phyloP scores from a whole-genome alignment of 306 rosid genomes.

The Luffa aegyptiaca region DNA sequence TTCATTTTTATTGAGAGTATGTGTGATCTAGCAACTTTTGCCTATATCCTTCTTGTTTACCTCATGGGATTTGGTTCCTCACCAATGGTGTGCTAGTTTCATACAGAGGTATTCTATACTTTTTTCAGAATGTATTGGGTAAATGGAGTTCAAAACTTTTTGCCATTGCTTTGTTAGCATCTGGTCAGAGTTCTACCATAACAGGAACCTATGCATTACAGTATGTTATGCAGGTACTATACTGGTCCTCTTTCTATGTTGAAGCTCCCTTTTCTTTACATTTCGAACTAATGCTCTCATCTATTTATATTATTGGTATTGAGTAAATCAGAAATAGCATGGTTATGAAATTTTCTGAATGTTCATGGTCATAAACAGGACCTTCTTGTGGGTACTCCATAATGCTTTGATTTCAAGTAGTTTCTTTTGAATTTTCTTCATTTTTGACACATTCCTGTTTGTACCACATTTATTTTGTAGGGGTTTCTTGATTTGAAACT shows the following conservation, averaged over 20 bases:
- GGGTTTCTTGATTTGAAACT: conserved; percentile 86
- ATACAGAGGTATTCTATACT: background rate
- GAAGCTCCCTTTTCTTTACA: background rate
- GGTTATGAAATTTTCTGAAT: background rate
- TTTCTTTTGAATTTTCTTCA: background rate
- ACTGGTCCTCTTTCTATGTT: background rate
- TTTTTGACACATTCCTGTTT: background rate
- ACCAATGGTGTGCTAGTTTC: background rate
- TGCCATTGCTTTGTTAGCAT: conserved; percentile 87
- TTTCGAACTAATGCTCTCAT: background rate
- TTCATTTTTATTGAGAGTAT: conserved; percentile 72
- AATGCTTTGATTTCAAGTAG: background rate
- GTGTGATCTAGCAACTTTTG: conserved; percentile 23
- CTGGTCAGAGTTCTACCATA: conserved; percentile 97
- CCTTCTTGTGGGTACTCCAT: background rate
- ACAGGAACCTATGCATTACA: conserved; percentile 99
- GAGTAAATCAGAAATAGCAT: background rate
- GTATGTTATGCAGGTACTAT: conserved; percentile 90
- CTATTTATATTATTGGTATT: background rate
- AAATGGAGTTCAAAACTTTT: conserved; percentile 94
- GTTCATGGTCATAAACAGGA: background rate
- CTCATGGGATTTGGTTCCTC: background rate
- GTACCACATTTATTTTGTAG: conserved; percentile 19
- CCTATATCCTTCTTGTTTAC: background rate
- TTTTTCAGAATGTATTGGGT: conserved; percentile 77